Percentiles rank a stretch among this genome's conserved stretches.
Conservation (phyloP, 177 flowering plant genomes). For the Telopea speciosissima region DNA sequence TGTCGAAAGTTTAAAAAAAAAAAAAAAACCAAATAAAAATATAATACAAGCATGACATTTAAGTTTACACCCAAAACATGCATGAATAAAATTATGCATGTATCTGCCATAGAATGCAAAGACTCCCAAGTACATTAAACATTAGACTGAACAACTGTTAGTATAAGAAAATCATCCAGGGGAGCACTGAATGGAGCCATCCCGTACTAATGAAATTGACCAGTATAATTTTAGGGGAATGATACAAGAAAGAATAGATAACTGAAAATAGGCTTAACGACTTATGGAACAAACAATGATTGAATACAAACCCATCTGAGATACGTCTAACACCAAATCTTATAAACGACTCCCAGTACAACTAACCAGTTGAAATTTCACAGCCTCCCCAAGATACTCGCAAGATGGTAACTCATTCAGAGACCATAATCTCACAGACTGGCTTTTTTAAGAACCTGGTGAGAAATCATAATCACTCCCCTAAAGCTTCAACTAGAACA, state of each 20-base stretch:
- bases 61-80: not conserved
- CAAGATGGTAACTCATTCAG: not conserved
- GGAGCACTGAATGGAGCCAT: constrained; percentile 8
- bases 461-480: not conserved
- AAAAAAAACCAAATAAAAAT: not conserved
- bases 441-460: not conserved
- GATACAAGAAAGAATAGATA: constrained; percentile 14
- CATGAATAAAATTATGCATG: not conserved
- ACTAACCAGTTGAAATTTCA: constrained; percentile 2
- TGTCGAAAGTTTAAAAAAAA: not conserved
- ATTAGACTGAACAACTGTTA: not conserved
- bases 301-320: not conserved
- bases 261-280: constrained; percentile 2
- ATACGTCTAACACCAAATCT: constrained; percentile 2
- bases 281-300: constrained; percentile 4
- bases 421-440: not conserved
- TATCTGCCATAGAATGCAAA: not conserved
- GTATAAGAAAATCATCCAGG: not conserved
- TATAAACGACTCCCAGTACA: constrained; percentile 4
- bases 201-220: constrained; percentile 1
- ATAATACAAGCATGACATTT: not conserved
- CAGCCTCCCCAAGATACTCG: constrained; percentile 2
- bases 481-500: constrained; percentile 4
- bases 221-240: not conserved
- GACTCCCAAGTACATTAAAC: not conserved